Evolutionary conservation across 306 rosid species (phyloP), one percentile per base, ranked within the genome.

Genomic region (Inga leiocalycina): DNA sequence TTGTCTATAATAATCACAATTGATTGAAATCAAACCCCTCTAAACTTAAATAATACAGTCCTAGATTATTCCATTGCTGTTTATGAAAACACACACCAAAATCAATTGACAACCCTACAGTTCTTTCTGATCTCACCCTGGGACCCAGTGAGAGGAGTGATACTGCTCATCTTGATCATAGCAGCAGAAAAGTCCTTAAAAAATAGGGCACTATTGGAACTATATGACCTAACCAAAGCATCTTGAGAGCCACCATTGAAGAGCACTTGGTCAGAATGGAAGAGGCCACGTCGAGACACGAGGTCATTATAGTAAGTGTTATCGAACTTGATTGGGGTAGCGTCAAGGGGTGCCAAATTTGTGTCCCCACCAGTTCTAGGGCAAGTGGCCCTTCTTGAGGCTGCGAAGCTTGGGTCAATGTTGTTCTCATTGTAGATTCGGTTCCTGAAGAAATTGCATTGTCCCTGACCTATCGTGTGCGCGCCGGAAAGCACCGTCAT

Each of bases 241-340:
- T 90, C 96, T 43, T 91, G 97, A 52, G 91, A 81, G 0, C 89
- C 96, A 19, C 73, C 76, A 67, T 82, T 79, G 88, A 92, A 92
- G 41, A 96, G 90, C 83, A 69, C 89, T 86, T 93, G 99, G 45
- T 96, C 99, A 0, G 99, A 93, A 37, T 84, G 90, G 20, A 96
- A 89, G 22, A 96, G 89, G 1, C 97, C 99, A 15, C 93, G 94
- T 3, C 11, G 41, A 71, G 64, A 80, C 34, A 86, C 78, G 3
- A 95, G 90, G 71, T 87, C 89, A 9, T 3, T 51, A 77, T 78
- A 93, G 83, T 95, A 95, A 13, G 15, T 82, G 61, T 92, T 95
- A 20, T 95, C 98, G 56, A 95, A 95, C 0, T 0, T 13, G 6
- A 22, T 68, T 0, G 84, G 79, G 14, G 92, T 76, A 19, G 35